Percentiles rank a stretch among this genome's conserved stretches.
Conservation (phyloP, 805 yeast genomes). For the Aciculoconidium aculeatum region DNA sequence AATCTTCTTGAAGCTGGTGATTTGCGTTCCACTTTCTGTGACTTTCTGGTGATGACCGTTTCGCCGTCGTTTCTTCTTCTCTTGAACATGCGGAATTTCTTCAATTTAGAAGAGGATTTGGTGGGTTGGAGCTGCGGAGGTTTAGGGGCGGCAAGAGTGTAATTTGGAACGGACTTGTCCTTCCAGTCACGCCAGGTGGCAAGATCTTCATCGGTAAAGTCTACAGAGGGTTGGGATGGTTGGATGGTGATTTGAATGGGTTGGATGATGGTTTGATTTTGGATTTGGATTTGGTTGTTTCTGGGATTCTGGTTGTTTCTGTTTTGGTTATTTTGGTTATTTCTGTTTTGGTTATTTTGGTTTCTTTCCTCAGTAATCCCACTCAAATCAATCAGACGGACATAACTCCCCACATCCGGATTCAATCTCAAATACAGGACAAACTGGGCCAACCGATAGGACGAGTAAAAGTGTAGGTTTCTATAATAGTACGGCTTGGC, state of each 20-base stretch:
- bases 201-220: constrained; percentile 30
- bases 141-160: constrained; percentile 32
- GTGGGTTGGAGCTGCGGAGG: constrained; percentile 12
- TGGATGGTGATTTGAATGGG: too few species aligned
- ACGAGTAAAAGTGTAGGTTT: constrained; percentile 53
- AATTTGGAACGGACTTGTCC: constrained; percentile 65
- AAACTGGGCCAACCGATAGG: constrained; percentile 77
- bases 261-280: too few species aligned
- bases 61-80: constrained; percentile 7
- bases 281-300: too few species aligned
- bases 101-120: constrained; percentile 12
- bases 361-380: constrained; percentile 17
- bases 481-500: constrained; percentile 53
- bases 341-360: not conserved
- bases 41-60: constrained; percentile 2
- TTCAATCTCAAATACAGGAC: constrained; percentile 58
- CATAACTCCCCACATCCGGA: constrained; percentile 49
- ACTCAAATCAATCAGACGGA: constrained; percentile 57
- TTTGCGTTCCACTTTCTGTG: constrained; percentile 2
- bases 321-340: constrained; percentile 10
- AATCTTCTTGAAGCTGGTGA: too few species aligned
- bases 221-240: too few species aligned
- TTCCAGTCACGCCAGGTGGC: constrained; percentile 97
- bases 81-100: constrained; percentile 13
- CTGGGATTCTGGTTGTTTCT: constrained; percentile 1